Percentiles rank a stretch among this genome's conserved stretches.
Conservation (phyloP, 257 asterid species). For the Verbena officinalis region DNA sequence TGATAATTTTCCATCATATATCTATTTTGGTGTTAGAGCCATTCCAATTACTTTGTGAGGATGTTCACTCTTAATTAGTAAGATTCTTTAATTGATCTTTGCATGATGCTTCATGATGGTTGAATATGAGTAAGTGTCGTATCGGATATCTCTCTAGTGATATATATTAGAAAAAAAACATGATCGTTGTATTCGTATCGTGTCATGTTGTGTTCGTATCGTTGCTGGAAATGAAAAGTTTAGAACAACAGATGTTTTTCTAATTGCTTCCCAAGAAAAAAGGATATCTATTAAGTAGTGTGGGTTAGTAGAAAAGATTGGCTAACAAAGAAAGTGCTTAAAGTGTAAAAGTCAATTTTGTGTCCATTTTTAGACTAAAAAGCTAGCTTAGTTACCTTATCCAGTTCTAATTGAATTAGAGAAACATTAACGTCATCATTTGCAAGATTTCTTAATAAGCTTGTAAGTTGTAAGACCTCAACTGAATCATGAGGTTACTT, state of each 20-base stretch:
- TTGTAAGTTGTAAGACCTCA: background rate
- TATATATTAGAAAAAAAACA: too few species aligned
- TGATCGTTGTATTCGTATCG: too few species aligned
- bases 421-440: background rate
- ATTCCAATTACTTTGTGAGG: slow-evolving; percentile 36
- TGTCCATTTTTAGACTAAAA: too few species aligned
- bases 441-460: too few species aligned
- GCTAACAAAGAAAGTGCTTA: background rate
- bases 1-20: slow-evolving; percentile 35
- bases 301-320: background rate
- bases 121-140: too few species aligned
- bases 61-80: slow-evolving; percentile 44
- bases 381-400: background rate
- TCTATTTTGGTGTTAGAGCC: slow-evolving; percentile 22
- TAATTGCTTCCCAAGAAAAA: background rate
- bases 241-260: too few species aligned
- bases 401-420: background rate
- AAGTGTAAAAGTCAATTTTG: too few species aligned
- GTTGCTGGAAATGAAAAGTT: too few species aligned
- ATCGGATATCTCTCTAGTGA: too few species aligned
- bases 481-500: background rate
- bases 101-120: too few species aligned
- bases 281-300: background rate
- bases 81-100: slow-evolving; percentile 35
- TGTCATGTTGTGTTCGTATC: too few species aligned